A percentile compares a stretch with the other conserved stretches of the same genome.
These are phyloP conservation scores for Leptographium wingfieldii DNA, from an alignment of 2,329 filamentous ascomycete species.

Conservation along the genomic window DNA sequence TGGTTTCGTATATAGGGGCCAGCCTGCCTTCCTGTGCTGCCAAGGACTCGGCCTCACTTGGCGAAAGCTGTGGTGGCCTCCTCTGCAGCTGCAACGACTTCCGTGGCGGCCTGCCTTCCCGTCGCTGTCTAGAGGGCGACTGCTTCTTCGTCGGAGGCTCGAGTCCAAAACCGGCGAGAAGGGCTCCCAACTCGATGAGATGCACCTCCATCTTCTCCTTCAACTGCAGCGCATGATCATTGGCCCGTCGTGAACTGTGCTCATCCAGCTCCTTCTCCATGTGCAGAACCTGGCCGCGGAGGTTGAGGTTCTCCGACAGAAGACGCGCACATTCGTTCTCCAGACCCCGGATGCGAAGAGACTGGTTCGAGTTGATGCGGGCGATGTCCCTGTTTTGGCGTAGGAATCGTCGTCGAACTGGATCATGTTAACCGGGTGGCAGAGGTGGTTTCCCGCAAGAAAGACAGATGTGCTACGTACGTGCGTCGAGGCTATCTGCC, in stretches of 20 bases:
- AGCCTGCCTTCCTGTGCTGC: slow-evolving; percentile 41
- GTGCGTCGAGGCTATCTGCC: slow-evolving; percentile 56
- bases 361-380: slow-evolving; percentile 64
- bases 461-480: slow-evolving; percentile 33
- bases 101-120: slow-evolving; percentile 32
- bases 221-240: slow-evolving; percentile 55
- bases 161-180: slow-evolving; percentile 53
- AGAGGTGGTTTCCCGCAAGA: neutral
- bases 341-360: slow-evolving; percentile 61
- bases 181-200: slow-evolving; percentile 53
- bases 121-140: slow-evolving; percentile 27
- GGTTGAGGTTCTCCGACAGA: slow-evolving; percentile 64
- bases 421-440: neutral
- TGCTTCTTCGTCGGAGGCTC: slow-evolving; percentile 43
- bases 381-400: slow-evolving; percentile 78
- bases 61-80: slow-evolving; percentile 43
- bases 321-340: slow-evolving; percentile 65
- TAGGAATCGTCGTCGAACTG: slow-evolving; percentile 68
- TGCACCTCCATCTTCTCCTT: slow-evolving; percentile 61
- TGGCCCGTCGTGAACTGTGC: slow-evolving; percentile 43
- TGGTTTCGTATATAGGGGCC: slow-evolving; percentile 58
- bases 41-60: slow-evolving; percentile 38
- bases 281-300: slow-evolving; percentile 57
- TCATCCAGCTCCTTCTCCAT: slow-evolving; percentile 56
- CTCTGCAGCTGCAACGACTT: slow-evolving; percentile 24